phyloP scores from a whole-genome alignment of 768 basidiomycete species.

The Trametopsis cervina region DNA sequence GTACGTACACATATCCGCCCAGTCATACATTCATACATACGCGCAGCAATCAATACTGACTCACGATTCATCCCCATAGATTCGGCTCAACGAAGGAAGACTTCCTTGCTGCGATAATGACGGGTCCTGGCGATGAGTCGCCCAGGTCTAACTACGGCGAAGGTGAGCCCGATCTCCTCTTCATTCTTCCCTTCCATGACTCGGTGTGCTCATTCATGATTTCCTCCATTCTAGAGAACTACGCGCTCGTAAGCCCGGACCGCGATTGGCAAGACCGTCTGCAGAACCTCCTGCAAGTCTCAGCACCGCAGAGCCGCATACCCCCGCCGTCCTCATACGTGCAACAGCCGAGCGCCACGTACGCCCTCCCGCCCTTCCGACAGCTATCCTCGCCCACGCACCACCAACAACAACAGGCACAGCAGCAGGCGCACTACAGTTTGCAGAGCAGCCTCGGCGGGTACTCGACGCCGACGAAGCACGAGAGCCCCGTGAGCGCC shows the following conservation, averaged over 20 bases:
- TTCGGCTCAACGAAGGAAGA: constrained; percentile 26
- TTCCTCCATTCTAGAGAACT: neutral
- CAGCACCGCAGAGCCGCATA: neutral
- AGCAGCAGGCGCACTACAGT: neutral
- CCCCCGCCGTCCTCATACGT: neutral
- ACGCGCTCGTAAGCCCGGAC: constrained; percentile 8
- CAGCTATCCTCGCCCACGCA: constrained; percentile 6
- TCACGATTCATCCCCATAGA: neutral
- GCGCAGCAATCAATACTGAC: neutral
- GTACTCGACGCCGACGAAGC: constrained; percentile 6
- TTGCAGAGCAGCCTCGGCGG: neutral
- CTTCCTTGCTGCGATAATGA: constrained; percentile 23
- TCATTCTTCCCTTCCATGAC: neutral
- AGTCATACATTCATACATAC: neutral
- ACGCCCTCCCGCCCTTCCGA: constrained; percentile 7
- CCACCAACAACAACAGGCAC: constrained; percentile 1
- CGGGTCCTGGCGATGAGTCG: constrained; percentile 14
- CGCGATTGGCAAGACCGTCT: constrained; percentile 14
- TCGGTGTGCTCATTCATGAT: neutral
- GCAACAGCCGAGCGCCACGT: neutral
- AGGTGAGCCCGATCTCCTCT: constrained; percentile 1
- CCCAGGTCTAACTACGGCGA: constrained; percentile 6
- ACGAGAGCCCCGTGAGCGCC: constrained; percentile 7
- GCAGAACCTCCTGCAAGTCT: constrained; percentile 1
- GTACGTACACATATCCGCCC: constrained; percentile 7